A percentile compares a stretch with the other conserved stretches of the same genome.
These are phyloP conservation scores for Helianthus annuus DNA, from an alignment of 129 eudicot species.

Conservation along the genomic window DNA sequence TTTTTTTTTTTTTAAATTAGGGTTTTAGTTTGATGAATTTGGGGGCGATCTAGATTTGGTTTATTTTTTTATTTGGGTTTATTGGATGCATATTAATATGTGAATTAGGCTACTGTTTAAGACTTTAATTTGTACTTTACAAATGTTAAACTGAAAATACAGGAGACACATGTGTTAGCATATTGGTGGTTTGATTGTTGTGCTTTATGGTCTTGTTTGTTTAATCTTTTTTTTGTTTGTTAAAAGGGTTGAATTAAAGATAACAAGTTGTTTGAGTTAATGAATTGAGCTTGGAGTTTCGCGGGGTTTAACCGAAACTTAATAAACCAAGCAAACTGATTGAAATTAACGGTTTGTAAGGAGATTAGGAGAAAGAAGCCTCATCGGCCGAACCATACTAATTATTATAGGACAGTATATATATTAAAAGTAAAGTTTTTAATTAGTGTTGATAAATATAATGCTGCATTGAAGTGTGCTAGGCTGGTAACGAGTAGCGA, in stretches of 20 bases:
- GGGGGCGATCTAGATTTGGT: conserved; percentile 22
- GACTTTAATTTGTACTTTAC: not conserved
- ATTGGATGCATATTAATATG: not conserved
- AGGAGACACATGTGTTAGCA: not conserved
- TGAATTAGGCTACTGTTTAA: not conserved
- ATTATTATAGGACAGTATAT: not conserved
- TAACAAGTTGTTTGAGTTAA: not conserved
- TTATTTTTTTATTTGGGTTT: not conserved
- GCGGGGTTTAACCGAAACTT: not conserved
- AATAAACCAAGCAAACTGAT: not conserved
- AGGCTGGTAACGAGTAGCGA: not conserved
- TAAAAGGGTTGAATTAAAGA: not conserved
- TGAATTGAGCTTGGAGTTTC: not conserved
- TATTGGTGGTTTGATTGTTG: not conserved
- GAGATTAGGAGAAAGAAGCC: not conserved
- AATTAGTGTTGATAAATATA: not conserved
- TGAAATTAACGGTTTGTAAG: not conserved
- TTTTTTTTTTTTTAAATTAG: conserved; percentile 11
- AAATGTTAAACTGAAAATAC: not conserved
- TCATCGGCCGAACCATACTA: not conserved
- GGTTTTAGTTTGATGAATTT: not conserved
- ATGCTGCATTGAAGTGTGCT: not conserved
- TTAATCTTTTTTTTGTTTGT: no score
- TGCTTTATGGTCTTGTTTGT: not conserved
- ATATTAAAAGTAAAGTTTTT: not conserved